Conservation (phyloP, 1,139 yeast species). For the Schwanniomyces etchellsii region DNA sequence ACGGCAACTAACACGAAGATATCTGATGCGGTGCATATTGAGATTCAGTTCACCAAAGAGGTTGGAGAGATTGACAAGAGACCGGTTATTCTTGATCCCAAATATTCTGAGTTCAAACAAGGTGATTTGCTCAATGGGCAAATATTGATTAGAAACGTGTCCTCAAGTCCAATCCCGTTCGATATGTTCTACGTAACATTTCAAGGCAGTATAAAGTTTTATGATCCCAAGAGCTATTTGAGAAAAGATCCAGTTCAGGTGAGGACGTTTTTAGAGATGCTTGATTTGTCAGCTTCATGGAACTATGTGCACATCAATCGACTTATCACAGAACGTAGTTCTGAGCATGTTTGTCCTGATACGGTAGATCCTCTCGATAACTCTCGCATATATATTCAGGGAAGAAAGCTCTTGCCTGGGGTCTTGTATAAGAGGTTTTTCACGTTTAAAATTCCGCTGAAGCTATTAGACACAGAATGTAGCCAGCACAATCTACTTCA, state of each 20-base stretch:
- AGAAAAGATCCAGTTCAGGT: conserved; percentile 12
- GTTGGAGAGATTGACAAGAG: conserved; percentile 22
- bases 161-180: conserved; percentile 24
- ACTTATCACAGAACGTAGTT: conserved; percentile 21
- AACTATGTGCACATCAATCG: conserved; percentile 26
- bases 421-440: conserved; percentile 33
- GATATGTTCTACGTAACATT: conserved; percentile 39
- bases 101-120: conserved; percentile 30
- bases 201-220: conserved; percentile 23
- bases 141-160: conserved; percentile 22
- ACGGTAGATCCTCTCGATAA: conserved; percentile 24
- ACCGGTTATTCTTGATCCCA: conserved; percentile 29
- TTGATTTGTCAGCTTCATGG: conserved; percentile 39
- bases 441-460: conserved; percentile 37
- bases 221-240: conserved; percentile 9
- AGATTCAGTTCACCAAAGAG: conserved; percentile 31
- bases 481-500: conserved; percentile 25
- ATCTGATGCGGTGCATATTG: conserved; percentile 23
- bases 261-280: conserved; percentile 35
- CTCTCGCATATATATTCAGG: conserved; percentile 18
- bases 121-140: conserved; percentile 40
- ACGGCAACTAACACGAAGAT: conserved; percentile 21
- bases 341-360: conserved; percentile 11
- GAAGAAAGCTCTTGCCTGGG: conserved; percentile 22
- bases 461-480: conserved; percentile 35